Base-by-base conservation (phyloP, 163 green algal species). In the Scenedesmus sp. region DNA sequence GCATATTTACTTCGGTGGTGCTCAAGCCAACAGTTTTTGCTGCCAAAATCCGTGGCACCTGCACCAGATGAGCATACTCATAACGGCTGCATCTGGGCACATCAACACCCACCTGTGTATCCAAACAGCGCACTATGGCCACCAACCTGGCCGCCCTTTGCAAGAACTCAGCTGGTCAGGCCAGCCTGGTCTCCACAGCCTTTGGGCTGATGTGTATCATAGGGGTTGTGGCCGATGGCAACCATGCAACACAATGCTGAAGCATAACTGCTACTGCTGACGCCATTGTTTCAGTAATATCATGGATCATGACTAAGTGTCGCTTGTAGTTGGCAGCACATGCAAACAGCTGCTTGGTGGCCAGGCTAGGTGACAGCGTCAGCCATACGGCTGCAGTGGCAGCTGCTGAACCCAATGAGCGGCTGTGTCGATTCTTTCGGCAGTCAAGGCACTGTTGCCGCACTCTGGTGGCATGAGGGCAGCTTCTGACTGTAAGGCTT, bases 121-220 rank as follows among this genome's bases (percentile, higher is more conserved):
- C 85, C 90, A 84, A 93, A 93, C 4, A 93, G 85, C 20, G 84
- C 90, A 52, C 57, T 88, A 18, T 74, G 64, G 9, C 86, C 90
- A 60, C 90, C 90, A 26, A 85, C 90, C 2, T 86, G 84, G 59
- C 90, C 90, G n/a, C 90, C 90, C 15, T 26, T 57, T 18, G 70
- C 90, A 76, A 34, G 66, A 5, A 93, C 84, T 59, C 18, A 93
- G 55, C 62, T 74, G 46, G 64, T 93, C 90, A 26, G n/a, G 91
- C 34, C 9, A 93, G 91, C 46, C n/a, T 55, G 10, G 26, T 26
- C 26, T 26, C 26, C 26, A 26, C 26, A 26, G 79, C 85, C 34
- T 84, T 91, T 54, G 91, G 90, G 46, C 85, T 91, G 23, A 93
- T 85, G 52, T 85, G 85, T 46, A 89, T 91, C 67, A 66, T 88